Percentiles rank a stretch among this genome's conserved stretches.
Evolutionary conservation across 164 flowering plant genomes (phyloP).

Genomic region (Chimonanthus praecox): DNA sequence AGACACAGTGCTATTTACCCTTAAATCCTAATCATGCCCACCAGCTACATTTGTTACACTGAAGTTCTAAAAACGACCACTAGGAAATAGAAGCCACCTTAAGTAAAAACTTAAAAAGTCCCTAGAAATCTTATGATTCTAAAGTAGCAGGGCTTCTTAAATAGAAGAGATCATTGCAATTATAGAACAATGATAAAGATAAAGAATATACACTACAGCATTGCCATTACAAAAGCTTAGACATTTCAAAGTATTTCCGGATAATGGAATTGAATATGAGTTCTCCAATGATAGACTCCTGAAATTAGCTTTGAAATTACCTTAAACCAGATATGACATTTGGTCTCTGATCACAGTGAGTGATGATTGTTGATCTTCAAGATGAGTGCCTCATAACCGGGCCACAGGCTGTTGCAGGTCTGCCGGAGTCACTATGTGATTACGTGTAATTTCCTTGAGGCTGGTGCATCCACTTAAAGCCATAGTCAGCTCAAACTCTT

Average conservation of each 20-base stretch:
- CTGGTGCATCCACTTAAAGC: conserved; percentile 86
- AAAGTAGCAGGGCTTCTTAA: background rate
- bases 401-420: conserved; percentile 35
- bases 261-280: background rate
- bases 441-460: conserved; percentile 71
- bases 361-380: background rate
- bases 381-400: conserved; percentile 12
- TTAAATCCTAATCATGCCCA: too few relatives aligned
- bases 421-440: conserved; percentile 62
- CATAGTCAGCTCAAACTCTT: conserved; percentile 95
- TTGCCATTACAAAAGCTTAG: background rate
- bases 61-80: background rate
- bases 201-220: background rate
- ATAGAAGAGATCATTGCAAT: background rate
- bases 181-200: background rate
- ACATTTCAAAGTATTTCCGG: background rate
- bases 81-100: background rate
- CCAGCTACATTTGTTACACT: too few relatives aligned
- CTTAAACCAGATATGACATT: background rate
- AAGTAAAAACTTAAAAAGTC: background rate
- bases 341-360: background rate
- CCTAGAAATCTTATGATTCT: background rate
- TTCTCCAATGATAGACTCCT: background rate
- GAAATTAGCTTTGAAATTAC: background rate
- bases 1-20: too few relatives aligned